phyloP scores from a whole-genome alignment of 768 basidiomycete species.

The Hygrocybe punicea region DNA sequence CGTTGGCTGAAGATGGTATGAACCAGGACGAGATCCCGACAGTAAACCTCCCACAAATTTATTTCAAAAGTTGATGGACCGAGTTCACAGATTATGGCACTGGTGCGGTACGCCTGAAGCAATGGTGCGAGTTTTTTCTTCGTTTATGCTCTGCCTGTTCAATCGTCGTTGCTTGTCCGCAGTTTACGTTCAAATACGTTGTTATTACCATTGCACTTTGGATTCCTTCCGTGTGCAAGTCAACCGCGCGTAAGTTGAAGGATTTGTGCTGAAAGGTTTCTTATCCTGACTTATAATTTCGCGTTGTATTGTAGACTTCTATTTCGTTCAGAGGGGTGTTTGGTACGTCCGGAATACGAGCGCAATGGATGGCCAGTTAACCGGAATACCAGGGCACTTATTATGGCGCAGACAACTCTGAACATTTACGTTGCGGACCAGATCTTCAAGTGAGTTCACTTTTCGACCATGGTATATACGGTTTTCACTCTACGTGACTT shows the following conservation, averaged over 20 bases:
- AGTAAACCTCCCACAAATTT: constrained; percentile 39
- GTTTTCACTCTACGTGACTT: constrained; percentile 9
- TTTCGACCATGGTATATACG: background rate
- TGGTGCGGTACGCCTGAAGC: constrained; percentile 44
- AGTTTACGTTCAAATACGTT: constrained; percentile 53
- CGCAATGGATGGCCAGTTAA: background rate
- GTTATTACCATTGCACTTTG: constrained; percentile 49
- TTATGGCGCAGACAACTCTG: constrained; percentile 59
- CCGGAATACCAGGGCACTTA: constrained; percentile 45
- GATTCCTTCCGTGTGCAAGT: constrained; percentile 44
- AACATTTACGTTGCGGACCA: constrained; percentile 59
- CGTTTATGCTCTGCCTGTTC: background rate
- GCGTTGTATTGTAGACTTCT: constrained; percentile 32
- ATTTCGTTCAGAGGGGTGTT: constrained; percentile 44
- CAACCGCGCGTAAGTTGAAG: constrained; percentile 40
- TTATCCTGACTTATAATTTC: background rate
- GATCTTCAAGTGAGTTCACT: constrained; percentile 40
- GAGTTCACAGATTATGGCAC: constrained; percentile 40
- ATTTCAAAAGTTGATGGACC: constrained; percentile 39
- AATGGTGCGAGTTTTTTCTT: constrained; percentile 25
- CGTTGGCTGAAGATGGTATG: background rate
- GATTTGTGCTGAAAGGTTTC: background rate
- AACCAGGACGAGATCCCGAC: constrained; percentile 40
- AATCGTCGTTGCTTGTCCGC: background rate
- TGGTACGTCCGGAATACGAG: constrained; percentile 31